phyloP scores from a whole-genome alignment of 306 rosid genomes.

The Corylus avellana region DNA sequence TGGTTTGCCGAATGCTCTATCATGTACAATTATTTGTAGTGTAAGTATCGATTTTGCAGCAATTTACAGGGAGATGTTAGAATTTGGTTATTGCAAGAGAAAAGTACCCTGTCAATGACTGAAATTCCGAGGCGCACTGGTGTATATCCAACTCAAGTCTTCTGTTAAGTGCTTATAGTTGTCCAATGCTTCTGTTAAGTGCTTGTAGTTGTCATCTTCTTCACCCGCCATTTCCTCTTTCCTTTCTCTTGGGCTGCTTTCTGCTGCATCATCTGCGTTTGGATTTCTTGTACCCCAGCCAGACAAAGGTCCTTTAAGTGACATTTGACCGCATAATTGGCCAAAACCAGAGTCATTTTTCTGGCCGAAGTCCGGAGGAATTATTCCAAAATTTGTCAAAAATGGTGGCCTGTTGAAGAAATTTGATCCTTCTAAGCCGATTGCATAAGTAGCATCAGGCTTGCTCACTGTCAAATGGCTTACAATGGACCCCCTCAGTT shows the following conservation, averaged over 20 bases:
- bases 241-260: slow-evolving; percentile 27
- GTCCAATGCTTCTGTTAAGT: too few species aligned
- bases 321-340: slow-evolving; percentile 39
- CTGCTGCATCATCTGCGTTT: slow-evolving; percentile 27
- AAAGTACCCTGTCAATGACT: slow-evolving; percentile 73
- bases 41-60: background rate
- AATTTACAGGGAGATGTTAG: background rate
- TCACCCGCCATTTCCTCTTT: slow-evolving; percentile 50
- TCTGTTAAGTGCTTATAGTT: slow-evolving; percentile 58
- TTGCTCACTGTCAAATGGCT: slow-evolving; percentile 77
- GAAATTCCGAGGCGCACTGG: slow-evolving; percentile 65
- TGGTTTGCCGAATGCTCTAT: background rate
- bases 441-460: slow-evolving; percentile 81
- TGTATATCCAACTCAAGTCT: slow-evolving; percentile 60
- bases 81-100: background rate
- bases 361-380: slow-evolving; percentile 51
- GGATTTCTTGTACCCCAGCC: slow-evolving; percentile 35
- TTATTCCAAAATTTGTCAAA: slow-evolving; percentile 44
- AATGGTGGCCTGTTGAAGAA: slow-evolving; percentile 52
- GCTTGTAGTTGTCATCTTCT: slow-evolving; percentile 45
- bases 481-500: slow-evolving; percentile 57
- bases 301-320: slow-evolving; percentile 36
- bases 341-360: slow-evolving; percentile 31
- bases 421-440: slow-evolving; percentile 73
- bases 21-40: background rate